A percentile compares a stretch with the other conserved stretches of the same genome.
These are phyloP conservation scores for Trichoderma endophyticum DNA, from an alignment of 2,329 filamentous ascomycete species.

Conservation along the genomic window DNA sequence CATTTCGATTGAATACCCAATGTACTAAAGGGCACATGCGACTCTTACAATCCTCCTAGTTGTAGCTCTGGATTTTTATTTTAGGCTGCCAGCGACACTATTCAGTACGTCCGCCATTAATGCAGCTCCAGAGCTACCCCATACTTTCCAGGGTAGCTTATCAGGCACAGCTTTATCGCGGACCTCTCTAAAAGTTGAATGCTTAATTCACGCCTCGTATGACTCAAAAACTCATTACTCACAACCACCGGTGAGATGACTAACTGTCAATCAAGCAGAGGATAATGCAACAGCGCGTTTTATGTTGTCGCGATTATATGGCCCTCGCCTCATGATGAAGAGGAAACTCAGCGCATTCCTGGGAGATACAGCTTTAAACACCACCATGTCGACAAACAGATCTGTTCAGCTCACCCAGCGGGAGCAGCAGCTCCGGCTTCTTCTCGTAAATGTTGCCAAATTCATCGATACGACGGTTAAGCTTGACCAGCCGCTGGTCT, in stretches of 20 bases:
- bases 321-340: constrained; percentile 31
- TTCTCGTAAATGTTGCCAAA: constrained; percentile 78
- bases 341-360: constrained; percentile 33
- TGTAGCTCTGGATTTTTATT: background rate
- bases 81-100: background rate
- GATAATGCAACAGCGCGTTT: background rate
- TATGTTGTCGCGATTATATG: constrained; percentile 26
- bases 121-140: background rate
- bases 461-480: constrained; percentile 51
- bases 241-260: background rate
- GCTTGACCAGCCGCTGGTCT: constrained; percentile 53
- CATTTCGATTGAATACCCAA: background rate
- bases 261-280: background rate
- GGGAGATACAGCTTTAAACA: constrained; percentile 19
- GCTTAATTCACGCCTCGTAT: background rate
- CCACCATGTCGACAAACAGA: constrained; percentile 23
- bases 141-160: background rate
- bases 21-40: background rate
- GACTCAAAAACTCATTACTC: background rate
- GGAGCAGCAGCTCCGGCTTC: constrained; percentile 68
- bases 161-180: background rate
- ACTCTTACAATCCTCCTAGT: background rate
- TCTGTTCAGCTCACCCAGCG: constrained; percentile 59
- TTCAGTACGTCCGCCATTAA: background rate
- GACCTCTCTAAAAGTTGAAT: background rate